Percentiles rank a stretch among this genome's conserved stretches.
These are phyloP conservation scores for Lachancea cidri DNA, from an alignment of 805 yeast genomes.

Conservation along the genomic window DNA sequence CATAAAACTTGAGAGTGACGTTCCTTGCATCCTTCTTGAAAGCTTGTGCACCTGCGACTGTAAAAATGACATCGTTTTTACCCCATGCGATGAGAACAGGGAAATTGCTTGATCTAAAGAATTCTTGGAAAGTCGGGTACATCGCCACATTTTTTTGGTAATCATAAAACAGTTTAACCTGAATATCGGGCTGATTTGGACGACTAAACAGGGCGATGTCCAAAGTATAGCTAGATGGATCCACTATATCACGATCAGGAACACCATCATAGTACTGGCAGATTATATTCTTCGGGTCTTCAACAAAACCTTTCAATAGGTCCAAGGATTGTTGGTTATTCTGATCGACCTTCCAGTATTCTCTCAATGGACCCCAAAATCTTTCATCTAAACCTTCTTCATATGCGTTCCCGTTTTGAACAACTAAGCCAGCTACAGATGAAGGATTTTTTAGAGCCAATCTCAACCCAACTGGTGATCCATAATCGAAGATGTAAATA, in stretches of 20 bases:
- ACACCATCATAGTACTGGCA: conserved; percentile 34
- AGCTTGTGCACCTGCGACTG: conserved; percentile 36
- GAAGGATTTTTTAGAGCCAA: conserved; percentile 34
- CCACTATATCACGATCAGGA: conserved; percentile 21
- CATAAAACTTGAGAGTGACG: conserved; percentile 26
- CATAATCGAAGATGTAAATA: conserved; percentile 41
- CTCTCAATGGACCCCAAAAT: conserved; percentile 37
- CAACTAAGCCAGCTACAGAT: conserved; percentile 30
- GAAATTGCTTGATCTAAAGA: conserved; percentile 26
- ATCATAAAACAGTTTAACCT: conserved; percentile 34
- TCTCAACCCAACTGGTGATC: conserved; percentile 40
- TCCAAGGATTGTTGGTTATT: conserved; percentile 12
- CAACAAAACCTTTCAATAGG: conserved; percentile 15
- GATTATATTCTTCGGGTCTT: conserved; percentile 18
- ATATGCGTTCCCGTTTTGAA: conserved; percentile 44
- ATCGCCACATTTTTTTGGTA: conserved; percentile 33
- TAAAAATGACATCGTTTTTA: conserved; percentile 36
- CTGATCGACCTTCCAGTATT: conserved; percentile 30
- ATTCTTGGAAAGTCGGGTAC: conserved; percentile 37
- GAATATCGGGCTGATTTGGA: conserved; percentile 29
- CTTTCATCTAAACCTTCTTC: conserved; percentile 36
- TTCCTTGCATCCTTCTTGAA: conserved; percentile 32
- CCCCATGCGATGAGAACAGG: conserved; percentile 42
- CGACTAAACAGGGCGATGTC: conserved; percentile 29
- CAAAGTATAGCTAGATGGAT: conserved; percentile 32